Conservation (phyloP, 2,329 filamentous ascomycete genomes). For the Ophiostoma triangulosporum region DNA sequence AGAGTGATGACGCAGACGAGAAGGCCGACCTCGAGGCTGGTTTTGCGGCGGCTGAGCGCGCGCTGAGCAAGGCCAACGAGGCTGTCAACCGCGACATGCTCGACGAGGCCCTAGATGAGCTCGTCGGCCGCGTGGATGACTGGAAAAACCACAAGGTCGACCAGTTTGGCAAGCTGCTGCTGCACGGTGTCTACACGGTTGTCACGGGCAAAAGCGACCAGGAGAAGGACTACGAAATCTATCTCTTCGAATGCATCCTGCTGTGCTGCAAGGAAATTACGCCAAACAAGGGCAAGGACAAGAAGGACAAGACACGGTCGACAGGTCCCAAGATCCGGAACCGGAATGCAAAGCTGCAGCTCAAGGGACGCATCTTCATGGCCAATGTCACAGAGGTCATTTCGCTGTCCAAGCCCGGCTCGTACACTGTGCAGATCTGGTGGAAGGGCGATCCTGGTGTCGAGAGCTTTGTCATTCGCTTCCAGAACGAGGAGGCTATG, state of each 20-base stretch:
- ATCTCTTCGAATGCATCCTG: constrained; percentile 88
- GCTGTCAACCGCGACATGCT: constrained; percentile 82
- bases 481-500: constrained; percentile 81
- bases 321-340: constrained; percentile 42
- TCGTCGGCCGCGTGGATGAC: constrained; percentile 76
- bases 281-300: constrained; percentile 69
- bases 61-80: constrained; percentile 75
- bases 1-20: constrained; percentile 58
- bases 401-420: constrained; percentile 67
- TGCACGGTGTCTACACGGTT: constrained; percentile 85
- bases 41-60: constrained; percentile 68
- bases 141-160: constrained; percentile 92
- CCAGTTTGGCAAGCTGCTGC: constrained; percentile 76
- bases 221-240: constrained; percentile 97
- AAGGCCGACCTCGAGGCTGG: constrained; percentile 62
- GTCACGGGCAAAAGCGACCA: constrained; percentile 80
- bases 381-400: constrained; percentile 95
- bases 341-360: constrained; percentile 70
- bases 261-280: constrained; percentile 94
- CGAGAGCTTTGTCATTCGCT: constrained; percentile 92
- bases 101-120: constrained; percentile 68
- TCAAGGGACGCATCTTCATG: constrained; percentile 98
- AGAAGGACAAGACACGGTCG: constrained; percentile 50
- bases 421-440: constrained; percentile 92
- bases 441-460: constrained; percentile 96